Conservation (phyloP, 2,329 filamentous ascomycete genomes). For the Ophiocordyceps camponoti-floridani region DNA sequence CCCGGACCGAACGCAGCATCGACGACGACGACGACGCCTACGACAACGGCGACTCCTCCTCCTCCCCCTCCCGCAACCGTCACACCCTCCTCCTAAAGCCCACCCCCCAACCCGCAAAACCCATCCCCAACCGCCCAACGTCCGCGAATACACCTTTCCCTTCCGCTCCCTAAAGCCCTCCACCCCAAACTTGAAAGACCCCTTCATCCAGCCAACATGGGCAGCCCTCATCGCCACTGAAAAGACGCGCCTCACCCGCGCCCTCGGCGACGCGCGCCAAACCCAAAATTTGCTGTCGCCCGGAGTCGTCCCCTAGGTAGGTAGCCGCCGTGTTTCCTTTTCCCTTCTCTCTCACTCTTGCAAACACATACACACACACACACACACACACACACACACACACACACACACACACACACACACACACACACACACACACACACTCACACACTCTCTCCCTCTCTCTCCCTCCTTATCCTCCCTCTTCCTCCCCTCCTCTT, state of each 20-base stretch:
- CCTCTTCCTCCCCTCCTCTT: too few relatives aligned
- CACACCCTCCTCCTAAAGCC: too few relatives aligned
- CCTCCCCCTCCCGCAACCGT: too few relatives aligned
- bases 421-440: too few relatives aligned
- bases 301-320: too few relatives aligned
- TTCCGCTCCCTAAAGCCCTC: background rate
- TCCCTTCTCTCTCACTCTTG: background rate
- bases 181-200: constrained; percentile 2
- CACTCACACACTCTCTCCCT: background rate
- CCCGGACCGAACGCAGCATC: background rate
- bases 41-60: background rate
- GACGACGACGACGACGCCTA: background rate
- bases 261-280: background rate
- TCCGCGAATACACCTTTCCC: background rate
- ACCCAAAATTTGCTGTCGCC: too few relatives aligned
- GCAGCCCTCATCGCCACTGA: constrained; percentile 2
- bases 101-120: too few relatives aligned
- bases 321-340: background rate
- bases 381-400: too few relatives aligned
- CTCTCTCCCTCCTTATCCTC: background rate
- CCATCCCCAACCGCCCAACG: too few relatives aligned
- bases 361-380: too few relatives aligned
- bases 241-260: background rate
- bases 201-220: constrained; percentile 5
- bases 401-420: too few relatives aligned